phyloP scores from a whole-genome alignment of 2,329 filamentous ascomycete species.

The Aspergillus ochraceus region DNA sequence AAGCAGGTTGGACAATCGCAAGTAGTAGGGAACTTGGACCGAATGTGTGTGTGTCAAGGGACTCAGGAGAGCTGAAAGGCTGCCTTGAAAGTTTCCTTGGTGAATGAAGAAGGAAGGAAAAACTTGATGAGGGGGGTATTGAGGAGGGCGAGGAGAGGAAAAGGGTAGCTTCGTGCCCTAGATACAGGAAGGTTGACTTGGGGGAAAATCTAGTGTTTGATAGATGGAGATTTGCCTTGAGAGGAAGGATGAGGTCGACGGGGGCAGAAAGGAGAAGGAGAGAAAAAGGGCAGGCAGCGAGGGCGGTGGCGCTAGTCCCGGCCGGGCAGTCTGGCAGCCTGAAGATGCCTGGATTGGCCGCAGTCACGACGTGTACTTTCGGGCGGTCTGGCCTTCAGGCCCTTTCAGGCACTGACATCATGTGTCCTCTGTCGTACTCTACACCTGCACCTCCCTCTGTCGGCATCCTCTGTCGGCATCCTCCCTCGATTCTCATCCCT shows the following conservation, averaged over 20 bases:
- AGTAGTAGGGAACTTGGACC: slow-evolving; percentile 21
- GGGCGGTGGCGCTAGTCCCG: slow-evolving; percentile 12
- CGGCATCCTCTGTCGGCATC: too few species aligned
- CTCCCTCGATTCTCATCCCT: too few species aligned
- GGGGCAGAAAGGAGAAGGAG: slow-evolving; percentile 24
- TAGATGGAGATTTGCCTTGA: slow-evolving; percentile 24
- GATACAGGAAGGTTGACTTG: slow-evolving; percentile 47
- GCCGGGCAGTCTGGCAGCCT: slow-evolving; percentile 1
- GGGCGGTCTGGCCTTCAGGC: slow-evolving; percentile 3
- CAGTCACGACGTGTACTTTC: slow-evolving; percentile 1
- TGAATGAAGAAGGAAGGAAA: slow-evolving; percentile 12
- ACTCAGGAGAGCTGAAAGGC: slow-evolving; percentile 63
- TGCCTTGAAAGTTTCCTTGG: slow-evolving; percentile 27
- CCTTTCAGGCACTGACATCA: background rate
- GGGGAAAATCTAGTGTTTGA: slow-evolving; percentile 22
- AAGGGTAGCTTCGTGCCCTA: slow-evolving; percentile 93
- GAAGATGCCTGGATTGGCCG: slow-evolving; percentile 4
- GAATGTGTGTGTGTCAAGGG: slow-evolving; percentile 44
- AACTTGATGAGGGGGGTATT: slow-evolving; percentile 58
- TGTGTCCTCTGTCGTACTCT: background rate
- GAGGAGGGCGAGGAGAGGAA: slow-evolving; percentile 36
- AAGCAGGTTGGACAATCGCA: slow-evolving; percentile 36
- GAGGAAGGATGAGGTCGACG: slow-evolving; percentile 24
- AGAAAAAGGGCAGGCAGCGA: slow-evolving; percentile 23
- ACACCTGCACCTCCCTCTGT: background rate